Percentiles rank a stretch among this genome's conserved stretches.
Evolutionary conservation across 495 filamentous ascomycete species (phyloP).

Genomic region (Lophiostoma macrostomum): DNA sequence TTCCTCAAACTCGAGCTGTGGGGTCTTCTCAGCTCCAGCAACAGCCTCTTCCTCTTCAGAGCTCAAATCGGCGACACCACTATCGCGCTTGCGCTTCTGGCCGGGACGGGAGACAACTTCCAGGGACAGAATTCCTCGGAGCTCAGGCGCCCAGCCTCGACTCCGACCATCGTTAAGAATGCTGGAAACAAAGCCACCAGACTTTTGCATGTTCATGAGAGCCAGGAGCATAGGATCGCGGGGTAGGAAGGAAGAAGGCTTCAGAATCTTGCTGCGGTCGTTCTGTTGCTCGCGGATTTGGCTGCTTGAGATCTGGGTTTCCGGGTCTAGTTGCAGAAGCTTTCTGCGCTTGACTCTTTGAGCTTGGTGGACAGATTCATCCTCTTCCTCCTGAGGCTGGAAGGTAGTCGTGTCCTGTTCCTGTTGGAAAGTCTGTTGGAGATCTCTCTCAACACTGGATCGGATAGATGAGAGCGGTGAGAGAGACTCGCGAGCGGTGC

Average conservation of each 20-base stretch:
- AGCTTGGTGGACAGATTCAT: slow-evolving; percentile 47
- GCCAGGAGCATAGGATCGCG: slow-evolving; percentile 81
- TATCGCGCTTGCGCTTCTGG: slow-evolving; percentile 93
- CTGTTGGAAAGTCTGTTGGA: slow-evolving; percentile 52
- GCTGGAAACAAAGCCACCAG: slow-evolving; percentile 78
- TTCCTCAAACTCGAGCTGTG: slow-evolving; percentile 38
- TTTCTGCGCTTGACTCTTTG: slow-evolving; percentile 75
- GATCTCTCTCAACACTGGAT: slow-evolving; percentile 52
- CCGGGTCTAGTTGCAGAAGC: slow-evolving; percentile 64
- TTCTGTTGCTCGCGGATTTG: slow-evolving; percentile 76
- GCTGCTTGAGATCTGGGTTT: slow-evolving; percentile 55
- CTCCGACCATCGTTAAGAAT: slow-evolving; percentile 75
- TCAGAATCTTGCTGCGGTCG: slow-evolving; percentile 76
- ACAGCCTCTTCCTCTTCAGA: slow-evolving; percentile 59
- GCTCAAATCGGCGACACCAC: slow-evolving; percentile 74
- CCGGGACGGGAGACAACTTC: slow-evolving; percentile 72
- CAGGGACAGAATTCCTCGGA: slow-evolving; percentile 78
- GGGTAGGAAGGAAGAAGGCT: slow-evolving; percentile 72
- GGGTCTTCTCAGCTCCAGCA: slow-evolving; percentile 29
- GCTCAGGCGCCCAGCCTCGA: slow-evolving; percentile 82
- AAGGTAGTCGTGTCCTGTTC: slow-evolving; percentile 42
- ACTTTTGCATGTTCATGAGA: slow-evolving; percentile 85
- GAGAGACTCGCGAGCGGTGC: slow-evolving; percentile 55
- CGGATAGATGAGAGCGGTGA: slow-evolving; percentile 65
- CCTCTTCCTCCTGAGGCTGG: slow-evolving; percentile 53